These are phyloP conservation scores for Arabidopsis hybrid DNA, from an alignment of 441 rosid species.

Conservation along the genomic window DNA sequence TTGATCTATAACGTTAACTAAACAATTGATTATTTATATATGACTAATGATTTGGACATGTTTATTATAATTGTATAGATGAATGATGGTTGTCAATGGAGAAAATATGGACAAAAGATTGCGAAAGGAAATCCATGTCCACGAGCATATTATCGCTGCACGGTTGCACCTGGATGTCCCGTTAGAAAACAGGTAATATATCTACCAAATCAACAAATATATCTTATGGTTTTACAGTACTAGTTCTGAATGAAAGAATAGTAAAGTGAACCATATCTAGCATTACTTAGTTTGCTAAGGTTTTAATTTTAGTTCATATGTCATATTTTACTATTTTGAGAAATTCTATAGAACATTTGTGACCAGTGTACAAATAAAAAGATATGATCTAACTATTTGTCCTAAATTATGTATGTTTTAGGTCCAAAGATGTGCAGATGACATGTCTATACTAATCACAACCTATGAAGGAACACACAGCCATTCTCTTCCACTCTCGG, in stretches of 20 bases:
- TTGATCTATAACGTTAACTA: neutral
- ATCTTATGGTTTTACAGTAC: neutral
- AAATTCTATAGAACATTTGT: too few species aligned
- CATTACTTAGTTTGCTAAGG: neutral
- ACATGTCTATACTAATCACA: constrained; percentile 80
- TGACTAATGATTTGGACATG: constrained; percentile 6
- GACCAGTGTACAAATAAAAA: neutral
- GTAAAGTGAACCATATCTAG: too few species aligned
- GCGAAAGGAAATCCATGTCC: constrained; percentile 94
- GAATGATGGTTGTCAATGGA: constrained; percentile 97
- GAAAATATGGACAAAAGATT: constrained; percentile 95
- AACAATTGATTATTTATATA: constrained; percentile 14
- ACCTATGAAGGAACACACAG: constrained; percentile 89
- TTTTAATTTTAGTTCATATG: neutral
- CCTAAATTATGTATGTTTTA: constrained; percentile 35
- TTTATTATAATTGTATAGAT: constrained; percentile 52
- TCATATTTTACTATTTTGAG: neutral
- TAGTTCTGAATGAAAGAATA: too few species aligned
- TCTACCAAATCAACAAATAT: neutral
- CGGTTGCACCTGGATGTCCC: constrained; percentile 78
- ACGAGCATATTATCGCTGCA: constrained; percentile 88
- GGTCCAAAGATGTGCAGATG: constrained; percentile 90
- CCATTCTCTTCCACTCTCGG: constrained; percentile 80
- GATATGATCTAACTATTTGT: neutral
- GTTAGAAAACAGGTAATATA: constrained; percentile 80